Base-by-base conservation (phyloP, 495 filamentous ascomycete genomes). In the Podospora pseudoanserina region DNA sequence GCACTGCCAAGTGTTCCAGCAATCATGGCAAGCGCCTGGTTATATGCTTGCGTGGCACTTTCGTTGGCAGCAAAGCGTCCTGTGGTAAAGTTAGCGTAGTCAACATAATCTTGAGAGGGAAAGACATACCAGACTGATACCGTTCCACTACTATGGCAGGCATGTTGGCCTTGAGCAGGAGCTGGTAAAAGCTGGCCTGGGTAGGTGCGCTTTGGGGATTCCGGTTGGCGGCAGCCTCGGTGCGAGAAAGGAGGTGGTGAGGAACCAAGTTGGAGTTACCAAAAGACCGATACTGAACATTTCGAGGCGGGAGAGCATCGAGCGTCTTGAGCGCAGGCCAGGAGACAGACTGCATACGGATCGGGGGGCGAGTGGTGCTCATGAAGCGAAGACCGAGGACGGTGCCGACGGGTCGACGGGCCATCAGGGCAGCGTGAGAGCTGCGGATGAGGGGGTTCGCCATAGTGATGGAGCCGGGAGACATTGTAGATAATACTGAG, bases 161-260 rank as follows among this genome's bases (percentile, higher is more conserved):
- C 89, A 97, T 93, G 74, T 96, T 92, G 13, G 93, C 93, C 70
- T 88, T 89, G 26, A 97, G 81, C n/a, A 98, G 86, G 44, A 92
- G 89, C 73, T 92, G 88, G 78, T 99, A 99, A 77, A 99, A 97
- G 23, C 91, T 88, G 79, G 92, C 93, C 78, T 99, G 95, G 18
- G 92, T 89, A 28, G 88, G 90, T 16, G 92, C 87, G 78, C 90
- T 97, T 70, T 84, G 87, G 3, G 95, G 91, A 71, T 96, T 94
- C 80, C 91, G 91, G 77, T 97, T 98, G 49, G 95, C 96, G 27
- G 90, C 88, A 75, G 92, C 90, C 79, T 99, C 95, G 72, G 83
- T 77, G 71, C 79, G 80, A 27, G 82, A 84, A 39, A 87, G 79
- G 18, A 84, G 72, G 66, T 80, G 82, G 61, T 80, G 78, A 54